Evolutionary conservation across 2,329 filamentous ascomycete genomes (phyloP).

Genomic region (Fusarium sp.): DNA sequence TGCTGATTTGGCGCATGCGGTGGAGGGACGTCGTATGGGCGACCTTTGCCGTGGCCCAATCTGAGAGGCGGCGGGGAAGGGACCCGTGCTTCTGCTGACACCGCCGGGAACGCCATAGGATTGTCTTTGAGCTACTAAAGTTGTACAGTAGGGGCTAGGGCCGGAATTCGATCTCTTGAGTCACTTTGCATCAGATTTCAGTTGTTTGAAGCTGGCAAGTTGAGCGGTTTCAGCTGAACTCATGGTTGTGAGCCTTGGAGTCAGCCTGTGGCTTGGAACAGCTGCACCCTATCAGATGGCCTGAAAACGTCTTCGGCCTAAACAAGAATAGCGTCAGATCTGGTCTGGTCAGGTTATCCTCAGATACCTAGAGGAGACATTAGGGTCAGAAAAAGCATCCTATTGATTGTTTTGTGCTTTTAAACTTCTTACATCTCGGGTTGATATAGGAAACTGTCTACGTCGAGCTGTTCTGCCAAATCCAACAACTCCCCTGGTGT

Average conservation of each 20-base stretch:
- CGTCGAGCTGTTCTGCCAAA: slow-evolving; percentile 46
- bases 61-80: not conserved
- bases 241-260: not conserved
- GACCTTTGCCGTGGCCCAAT: not conserved
- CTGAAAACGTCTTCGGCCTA: not conserved
- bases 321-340: not conserved
- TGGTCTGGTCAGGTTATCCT: not conserved
- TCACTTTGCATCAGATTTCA: rapidly evolving
- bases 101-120: not conserved
- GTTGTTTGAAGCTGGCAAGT: not conserved
- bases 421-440: slow-evolving; percentile 9
- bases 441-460: slow-evolving; percentile 38
- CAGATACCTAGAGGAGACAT: not conserved
- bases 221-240: not conserved
- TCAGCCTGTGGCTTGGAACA: not conserved
- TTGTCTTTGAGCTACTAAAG: not conserved
- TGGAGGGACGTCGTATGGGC: not conserved
- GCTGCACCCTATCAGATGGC: not conserved
- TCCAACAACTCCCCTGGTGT: slow-evolving; percentile 47
- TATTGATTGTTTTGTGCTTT: not conserved
- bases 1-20: not conserved
- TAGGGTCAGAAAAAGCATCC: rapidly evolving
- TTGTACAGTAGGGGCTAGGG: rapidly evolving
- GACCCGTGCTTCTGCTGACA: not conserved
- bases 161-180: rapidly evolving